Evolutionary conservation across 345 rosid genomes (phyloP), one percentile per base, ranked within the genome.

Genomic region (Bretschneidera sinensis): DNA sequence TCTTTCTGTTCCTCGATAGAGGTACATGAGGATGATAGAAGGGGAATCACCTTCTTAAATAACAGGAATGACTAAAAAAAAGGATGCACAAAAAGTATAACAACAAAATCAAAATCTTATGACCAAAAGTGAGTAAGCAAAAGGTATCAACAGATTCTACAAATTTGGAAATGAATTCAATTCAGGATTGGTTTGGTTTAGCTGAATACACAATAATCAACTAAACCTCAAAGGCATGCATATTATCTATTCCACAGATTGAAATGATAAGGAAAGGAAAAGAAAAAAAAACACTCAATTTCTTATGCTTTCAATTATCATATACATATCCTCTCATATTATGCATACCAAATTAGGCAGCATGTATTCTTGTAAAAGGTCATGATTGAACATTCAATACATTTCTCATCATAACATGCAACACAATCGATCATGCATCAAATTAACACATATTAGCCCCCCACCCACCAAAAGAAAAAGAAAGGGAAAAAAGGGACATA

Each of bases 401-500:
- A 5, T 39, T 14, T n/a, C n/a, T 11, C n/a, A n/a, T n/a, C n/a
- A n/a, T n/a, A 39, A 5, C 45, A 11, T 7, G 45, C 1, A 4
- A 13, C 45, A 39, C 10, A 5, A 39, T 11, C 10, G 2, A 39
- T 14, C 45, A 39, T 39, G 10, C 4, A 39, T 39, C 45, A 39
- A 39, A 28, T n/a, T 28, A 28, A 28, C 33, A 28, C 11, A 11
- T 11, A 39, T 39, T 39, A 39, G 9, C 45, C 45, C 45, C 15
- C 16, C 45, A 4, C 45, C 45, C 45, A n/a, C 45, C 1, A 39
- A 39, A 39, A 13, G 24, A 48, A 62, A 50, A 64, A 52, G 48
- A 51, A 24, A 48, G 28, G 63, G 51, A 57, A 49, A n/a, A n/a
- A n/a, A 23, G 48, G 55, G n/a, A 19, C 60, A 71, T 77, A 60